phyloP scores from a whole-genome alignment of 257 asterid genomes.

The Primulina huaijiensis region DNA sequence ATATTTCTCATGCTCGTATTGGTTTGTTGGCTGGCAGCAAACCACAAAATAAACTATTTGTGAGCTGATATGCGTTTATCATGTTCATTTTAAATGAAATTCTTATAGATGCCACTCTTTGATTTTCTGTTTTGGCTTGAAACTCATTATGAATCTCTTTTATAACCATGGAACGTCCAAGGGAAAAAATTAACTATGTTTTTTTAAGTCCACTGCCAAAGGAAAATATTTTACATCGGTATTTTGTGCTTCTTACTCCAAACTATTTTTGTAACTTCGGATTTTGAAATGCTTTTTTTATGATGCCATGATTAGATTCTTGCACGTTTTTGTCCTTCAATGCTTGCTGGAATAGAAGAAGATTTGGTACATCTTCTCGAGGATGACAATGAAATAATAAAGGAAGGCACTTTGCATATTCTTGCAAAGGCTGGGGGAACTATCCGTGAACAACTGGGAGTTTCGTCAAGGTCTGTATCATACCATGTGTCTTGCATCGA shows the following conservation, averaged over 20 bases:
- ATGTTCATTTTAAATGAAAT: slow-evolving; percentile 10
- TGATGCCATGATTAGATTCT: slow-evolving; percentile 59
- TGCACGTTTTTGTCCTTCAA: slow-evolving; percentile 86
- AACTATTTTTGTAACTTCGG: slow-evolving; percentile 4
- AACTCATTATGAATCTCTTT: slow-evolving; percentile 16
- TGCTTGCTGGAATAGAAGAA: slow-evolving; percentile 86
- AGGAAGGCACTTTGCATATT: slow-evolving; percentile 95
- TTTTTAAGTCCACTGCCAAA: neutral
- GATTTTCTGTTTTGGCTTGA: slow-evolving; percentile 14
- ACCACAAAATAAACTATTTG: neutral
- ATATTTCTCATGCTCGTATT: neutral
- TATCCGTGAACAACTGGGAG: slow-evolving; percentile 93
- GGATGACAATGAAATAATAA: slow-evolving; percentile 94
- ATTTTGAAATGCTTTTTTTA: slow-evolving; percentile 16
- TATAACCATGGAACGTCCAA: slow-evolving; percentile 13
- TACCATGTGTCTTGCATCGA: neutral
- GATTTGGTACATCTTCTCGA: slow-evolving; percentile 83
- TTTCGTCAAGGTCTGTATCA: slow-evolving; percentile 70
- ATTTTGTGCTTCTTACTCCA: neutral
- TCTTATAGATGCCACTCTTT: slow-evolving; percentile 8
- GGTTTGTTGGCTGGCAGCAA: neutral
- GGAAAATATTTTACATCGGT: slow-evolving; percentile 6
- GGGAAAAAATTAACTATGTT: slow-evolving; percentile 20
- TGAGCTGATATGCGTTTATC: neutral
- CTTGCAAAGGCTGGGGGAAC: slow-evolving; percentile 99